Percentiles rank a stretch among this genome's conserved stretches.
Evolutionary conservation across 139 green algal species (phyloP).

Genomic region (Chlorella vulgaris): DNA sequence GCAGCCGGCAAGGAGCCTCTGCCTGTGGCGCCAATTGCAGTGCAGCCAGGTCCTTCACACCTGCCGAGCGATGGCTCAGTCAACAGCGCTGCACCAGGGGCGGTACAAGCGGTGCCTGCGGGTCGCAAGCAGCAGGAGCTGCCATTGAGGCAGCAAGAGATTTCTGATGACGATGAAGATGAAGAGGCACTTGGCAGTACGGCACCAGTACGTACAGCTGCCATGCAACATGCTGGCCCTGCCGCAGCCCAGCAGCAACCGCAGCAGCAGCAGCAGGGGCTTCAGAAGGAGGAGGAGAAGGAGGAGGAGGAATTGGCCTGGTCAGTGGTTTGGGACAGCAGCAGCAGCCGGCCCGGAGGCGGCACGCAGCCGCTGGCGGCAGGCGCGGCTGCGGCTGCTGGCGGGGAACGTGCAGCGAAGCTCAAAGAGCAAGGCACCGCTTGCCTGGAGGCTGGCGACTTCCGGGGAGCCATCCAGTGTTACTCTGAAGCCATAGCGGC

Average conservation of each 20-base stretch:
- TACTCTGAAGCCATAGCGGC: constrained; percentile 23
- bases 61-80: no score
- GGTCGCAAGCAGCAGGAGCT: not conserved
- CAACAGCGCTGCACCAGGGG: not conserved
- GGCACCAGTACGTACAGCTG: not conserved
- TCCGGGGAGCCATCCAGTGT: not conserved
- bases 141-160: constrained; percentile 7
- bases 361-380: not conserved
- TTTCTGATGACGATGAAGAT: constrained; percentile 29
- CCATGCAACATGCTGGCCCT: not conserved
- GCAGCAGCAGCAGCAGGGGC: not conserved
- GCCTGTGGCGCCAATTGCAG: no score
- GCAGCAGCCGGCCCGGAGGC: not conserved
- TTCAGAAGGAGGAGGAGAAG: not conserved
- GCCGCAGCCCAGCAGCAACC: not conserved
- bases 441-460: not conserved
- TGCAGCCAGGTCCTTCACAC: no score
- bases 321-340: constrained; percentile 35
- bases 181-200: not conserved
- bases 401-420: not conserved
- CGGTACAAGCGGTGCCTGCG: not conserved
- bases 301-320: not conserved
- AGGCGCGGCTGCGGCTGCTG: not conserved
- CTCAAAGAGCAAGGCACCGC: constrained; percentile 38
- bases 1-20: no score